Base-by-base conservation (phyloP, 1,284 basidiomycete genomes). In the Leccinum cinnamomeum region DNA sequence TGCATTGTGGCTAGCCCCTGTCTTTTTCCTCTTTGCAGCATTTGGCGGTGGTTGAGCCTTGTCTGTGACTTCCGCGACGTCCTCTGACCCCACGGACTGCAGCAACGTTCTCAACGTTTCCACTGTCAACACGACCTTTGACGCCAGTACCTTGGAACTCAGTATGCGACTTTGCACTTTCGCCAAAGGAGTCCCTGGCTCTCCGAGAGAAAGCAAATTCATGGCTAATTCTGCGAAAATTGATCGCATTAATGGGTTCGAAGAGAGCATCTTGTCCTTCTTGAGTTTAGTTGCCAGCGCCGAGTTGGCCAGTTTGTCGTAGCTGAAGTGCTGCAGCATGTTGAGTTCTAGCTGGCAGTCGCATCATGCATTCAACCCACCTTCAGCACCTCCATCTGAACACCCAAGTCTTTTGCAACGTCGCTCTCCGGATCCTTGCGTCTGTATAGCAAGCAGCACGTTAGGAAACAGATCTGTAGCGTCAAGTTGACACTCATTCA, bases 111-210 rank as follows among this genome's bases (percentile, higher is more conserved):
- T 78, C 8, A 92, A 69, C 62, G 81, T 79, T 8, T 82, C 78
- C 0, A 95, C 71, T 16, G 84, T 82, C 20, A 72, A 70, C 16
- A 78, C 78, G 3, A 93, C 80, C 65, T 85, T 85, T 12, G 82
- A 79, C 0, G 92, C 88, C 11, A 95, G 79, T 18, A 82, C 75
- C 73, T 92, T 95, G 2, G 90, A 90, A 69, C 91, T 94, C 51
- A 91, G 79, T 25, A 96, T 77, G 30, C 91, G 85, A 62, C 84
- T 88, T 68, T 91, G 87, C 1, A 90, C 84, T 74, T 90, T 91
- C 7, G 82, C 81, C 16, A 77, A 70, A 2, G 81, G 74, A 23
- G 82, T 79, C n/a, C 82, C 81, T 10, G 80, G 70, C 2, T 68
- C 63, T 10, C 75, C 75, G 3, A 72, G 73, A 33, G 68, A 60